These are phyloP conservation scores for Gracilaria vermiculophylla DNA, from an alignment of 23 red algal genomes.

Conservation along the genomic window DNA sequence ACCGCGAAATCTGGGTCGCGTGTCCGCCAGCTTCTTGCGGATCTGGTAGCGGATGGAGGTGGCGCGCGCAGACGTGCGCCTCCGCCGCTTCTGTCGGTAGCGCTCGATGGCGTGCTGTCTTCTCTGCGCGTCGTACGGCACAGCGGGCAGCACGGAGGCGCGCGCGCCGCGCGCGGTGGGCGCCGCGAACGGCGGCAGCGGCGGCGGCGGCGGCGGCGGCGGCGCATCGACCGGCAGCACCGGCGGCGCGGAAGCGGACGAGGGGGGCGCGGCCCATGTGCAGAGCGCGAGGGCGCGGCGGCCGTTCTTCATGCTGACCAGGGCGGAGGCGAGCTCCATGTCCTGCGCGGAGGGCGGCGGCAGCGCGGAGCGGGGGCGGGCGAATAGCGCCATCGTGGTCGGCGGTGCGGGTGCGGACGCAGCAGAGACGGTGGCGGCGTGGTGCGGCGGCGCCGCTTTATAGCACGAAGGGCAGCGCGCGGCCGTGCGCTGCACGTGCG, in stretches of 20 bases:
- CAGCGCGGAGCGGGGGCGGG: background rate
- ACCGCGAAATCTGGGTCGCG: slow-evolving; percentile 60
- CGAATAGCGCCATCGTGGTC: background rate
- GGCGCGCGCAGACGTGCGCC: background rate
- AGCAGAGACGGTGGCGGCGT: background rate
- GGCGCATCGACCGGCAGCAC: background rate
- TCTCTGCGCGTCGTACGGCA: background rate
- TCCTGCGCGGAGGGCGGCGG: slow-evolving; percentile 56
- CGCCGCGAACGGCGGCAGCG: background rate
- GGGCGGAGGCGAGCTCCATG: slow-evolving; percentile 54
- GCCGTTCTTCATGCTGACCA: slow-evolving; percentile 46
- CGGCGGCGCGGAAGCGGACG: background rate
- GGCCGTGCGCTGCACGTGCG: background rate
- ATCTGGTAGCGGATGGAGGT: slow-evolving; percentile 73
- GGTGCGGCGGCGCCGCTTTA: background rate
- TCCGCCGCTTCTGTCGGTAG: background rate
- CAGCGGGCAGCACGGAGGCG: background rate
- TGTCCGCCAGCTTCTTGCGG: slow-evolving; percentile 70
- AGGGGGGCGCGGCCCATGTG: background rate
- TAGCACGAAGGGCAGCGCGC: background rate
- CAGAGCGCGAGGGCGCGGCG: background rate
- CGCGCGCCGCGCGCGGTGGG: background rate
- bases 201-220: background rate
- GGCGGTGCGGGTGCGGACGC: background rate
- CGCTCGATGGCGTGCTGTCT: background rate